Conservation (phyloP, 768 basidiomycete species). For the Leccinum disarticulatum region DNA sequence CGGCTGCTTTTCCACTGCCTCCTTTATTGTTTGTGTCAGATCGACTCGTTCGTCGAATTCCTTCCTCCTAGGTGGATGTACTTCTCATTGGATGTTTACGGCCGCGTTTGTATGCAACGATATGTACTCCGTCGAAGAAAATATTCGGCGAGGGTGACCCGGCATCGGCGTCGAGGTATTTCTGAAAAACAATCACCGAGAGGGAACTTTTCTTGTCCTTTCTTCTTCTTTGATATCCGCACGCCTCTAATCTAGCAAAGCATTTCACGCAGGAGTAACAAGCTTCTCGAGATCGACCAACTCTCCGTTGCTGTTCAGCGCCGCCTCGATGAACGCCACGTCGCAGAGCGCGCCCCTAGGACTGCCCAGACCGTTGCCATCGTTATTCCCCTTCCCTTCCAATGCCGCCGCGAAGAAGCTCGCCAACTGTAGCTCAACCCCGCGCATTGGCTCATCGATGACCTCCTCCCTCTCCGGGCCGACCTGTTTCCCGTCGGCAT, state of each 20-base stretch:
- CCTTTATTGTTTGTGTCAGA: neutral
- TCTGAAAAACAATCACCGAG: neutral
- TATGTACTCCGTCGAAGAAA: too few relatives aligned
- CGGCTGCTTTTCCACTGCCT: neutral
- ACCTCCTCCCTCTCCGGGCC: constrained; percentile 40
- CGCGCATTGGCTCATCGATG: constrained; percentile 47
- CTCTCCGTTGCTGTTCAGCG: constrained; percentile 62
- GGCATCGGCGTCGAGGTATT: too few relatives aligned
- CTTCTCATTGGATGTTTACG: neutral
- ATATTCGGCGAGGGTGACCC: too few relatives aligned
- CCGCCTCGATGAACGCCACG: constrained; percentile 78
- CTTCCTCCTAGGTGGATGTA: neutral
- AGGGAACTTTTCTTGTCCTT: neutral
- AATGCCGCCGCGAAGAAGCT: constrained; percentile 59
- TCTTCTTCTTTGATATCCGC: neutral
- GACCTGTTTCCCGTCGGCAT: constrained; percentile 18
- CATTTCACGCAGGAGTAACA: constrained; percentile 12
- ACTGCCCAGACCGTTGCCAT: constrained; percentile 46
- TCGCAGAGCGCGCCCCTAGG: constrained; percentile 67
- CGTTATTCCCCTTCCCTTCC: constrained; percentile 44
- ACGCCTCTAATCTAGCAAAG: neutral
- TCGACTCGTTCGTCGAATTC: neutral
- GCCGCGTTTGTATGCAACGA: neutral
- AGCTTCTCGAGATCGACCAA: constrained; percentile 54
- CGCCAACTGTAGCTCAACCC: constrained; percentile 56